Base-by-base conservation (phyloP, 2,329 filamentous ascomycete species). In the Alternaria metachromatica region DNA sequence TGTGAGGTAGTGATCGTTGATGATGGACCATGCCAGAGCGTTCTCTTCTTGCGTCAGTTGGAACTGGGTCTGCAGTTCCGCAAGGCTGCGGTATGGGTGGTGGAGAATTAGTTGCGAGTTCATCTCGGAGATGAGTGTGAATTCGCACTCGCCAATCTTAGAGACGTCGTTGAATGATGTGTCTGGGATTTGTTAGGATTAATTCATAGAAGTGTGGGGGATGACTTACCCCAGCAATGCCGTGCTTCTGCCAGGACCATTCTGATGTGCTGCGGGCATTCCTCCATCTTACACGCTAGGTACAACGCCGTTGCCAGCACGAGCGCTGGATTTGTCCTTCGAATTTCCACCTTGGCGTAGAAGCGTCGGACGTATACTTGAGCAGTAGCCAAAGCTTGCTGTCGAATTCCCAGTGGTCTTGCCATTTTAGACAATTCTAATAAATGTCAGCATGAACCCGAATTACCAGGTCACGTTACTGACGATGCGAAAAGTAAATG, bases 281-380 rank as follows among this genome's bases (percentile, higher is more conserved):
- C 96, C 80, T 99, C 96, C 89, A 97, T 97, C 82, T 99, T 99
- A 83, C 94, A 97, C 20, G 96, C 94, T 37, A 99, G 85, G 79
- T 99, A 99, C 64, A 98, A 87, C 6, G 95, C 92, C 2, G 96
- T 98, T n/a, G 94, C 91, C 68, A 97, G 87, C 62, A 98, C 89
- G 37, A 98, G 89, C 77, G 97, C 97, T 5, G 95, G 94, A 73
- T 98, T 99, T 51, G 94, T 97, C 67, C 91, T 89, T 61, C 95
- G 91, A 68, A 98, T 94, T 76, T 97, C 94, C 72, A 97, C 92
- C 72, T 92, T 93, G 49, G 89, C 89, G 80, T 97, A 98, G 84
- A 97, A 98, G 63, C 96, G 89, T 75, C 96, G 95, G 72, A 98
- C 87, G 82, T 98, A 99, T 69, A 97, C 87, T 77, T 98, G 94